A percentile compares a stretch with the other conserved stretches of the same genome.
Conservation (phyloP, 176 grass and related monocot genomes). For the Oryza punctata region DNA sequence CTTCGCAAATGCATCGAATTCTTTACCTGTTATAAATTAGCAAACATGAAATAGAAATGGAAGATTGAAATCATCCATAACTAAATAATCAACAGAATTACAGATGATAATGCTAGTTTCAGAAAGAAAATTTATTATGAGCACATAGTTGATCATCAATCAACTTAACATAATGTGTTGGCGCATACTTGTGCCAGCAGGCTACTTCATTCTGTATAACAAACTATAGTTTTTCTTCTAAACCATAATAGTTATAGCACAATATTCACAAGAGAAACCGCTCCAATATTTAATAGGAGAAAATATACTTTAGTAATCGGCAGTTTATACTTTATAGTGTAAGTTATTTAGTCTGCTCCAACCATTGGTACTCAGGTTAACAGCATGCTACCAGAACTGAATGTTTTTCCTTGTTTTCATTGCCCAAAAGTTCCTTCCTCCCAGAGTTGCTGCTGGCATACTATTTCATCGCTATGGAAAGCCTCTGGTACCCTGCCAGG, state of each 20-base stretch:
- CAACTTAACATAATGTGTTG: neutral
- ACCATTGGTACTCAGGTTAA: neutral
- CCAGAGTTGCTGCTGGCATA: too few species aligned
- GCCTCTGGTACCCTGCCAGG: too few species aligned
- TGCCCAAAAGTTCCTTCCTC: neutral
- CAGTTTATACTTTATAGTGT: neutral
- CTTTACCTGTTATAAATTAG: constrained; percentile 55
- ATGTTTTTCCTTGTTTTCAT: neutral
- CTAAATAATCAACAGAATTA: neutral
- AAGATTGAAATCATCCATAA: neutral
- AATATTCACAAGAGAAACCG: neutral
- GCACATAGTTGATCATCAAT: neutral
- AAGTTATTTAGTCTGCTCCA: neutral
- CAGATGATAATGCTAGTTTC: neutral
- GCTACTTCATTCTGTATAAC: neutral
- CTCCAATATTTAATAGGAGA: neutral
- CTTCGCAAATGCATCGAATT: constrained; percentile 84
- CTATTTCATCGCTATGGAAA: neutral
- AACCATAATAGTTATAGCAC: neutral
- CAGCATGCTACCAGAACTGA: neutral
- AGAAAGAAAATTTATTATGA: neutral
- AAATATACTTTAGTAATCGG: neutral
- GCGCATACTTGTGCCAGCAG: neutral
- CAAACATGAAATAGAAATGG: constrained; percentile 29
- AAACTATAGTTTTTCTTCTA: neutral